Base-by-base conservation (phyloP, 1,284 basidiomycete species). In the Apiotrichum porosum region DNA sequence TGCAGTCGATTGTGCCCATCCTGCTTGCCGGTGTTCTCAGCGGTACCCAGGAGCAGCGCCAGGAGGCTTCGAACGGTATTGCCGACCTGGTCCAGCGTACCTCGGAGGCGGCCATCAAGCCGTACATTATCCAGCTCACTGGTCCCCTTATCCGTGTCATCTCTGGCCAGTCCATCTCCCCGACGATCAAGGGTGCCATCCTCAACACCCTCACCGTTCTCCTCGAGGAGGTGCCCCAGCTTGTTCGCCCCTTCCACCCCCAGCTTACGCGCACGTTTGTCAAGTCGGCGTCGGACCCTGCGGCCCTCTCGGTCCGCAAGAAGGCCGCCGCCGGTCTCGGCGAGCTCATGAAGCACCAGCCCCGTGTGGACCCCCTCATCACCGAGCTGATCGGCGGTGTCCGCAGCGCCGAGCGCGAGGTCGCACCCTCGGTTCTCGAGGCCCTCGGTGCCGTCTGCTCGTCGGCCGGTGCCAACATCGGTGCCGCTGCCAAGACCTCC, bases 161-260 rank as follows among this genome's bases (percentile, higher is more conserved):
- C 3, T 89, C 88, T 0, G 84, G 88, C 15, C 86, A 85, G 42
- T 83, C 84, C 0, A 88, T 90, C 66, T 90, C 92, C 6, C 86
- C 91, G 1, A 86, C 84, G 22, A 89, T 95, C 71, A 95, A 95
- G 76, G 83, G 82, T 12, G 90, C 85, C 10, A 93, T 95, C 66
- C 79, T 94, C 22, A 81, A 80, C 30, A 87, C 91, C 1, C 79
- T 95, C 33, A 82, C 83, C 0, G 82, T 83, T 10, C 86, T 95
- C 79, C 78, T 95, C 28, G 81, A 84, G 57, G 79, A 81, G 42
- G 88, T 97, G 18, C 92, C 94, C 0, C 77, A 80, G 18, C 88
- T 95, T 58, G 90, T 97, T 57, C 91, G 91, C 68, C 93, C 94
- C 0, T 98, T 98, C 84, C 97, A 97, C 79, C 95, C 94, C 2